Conservation (phyloP, 495 filamentous ascomycete genomes). For the Lasiosphaeria hispida region DNA sequence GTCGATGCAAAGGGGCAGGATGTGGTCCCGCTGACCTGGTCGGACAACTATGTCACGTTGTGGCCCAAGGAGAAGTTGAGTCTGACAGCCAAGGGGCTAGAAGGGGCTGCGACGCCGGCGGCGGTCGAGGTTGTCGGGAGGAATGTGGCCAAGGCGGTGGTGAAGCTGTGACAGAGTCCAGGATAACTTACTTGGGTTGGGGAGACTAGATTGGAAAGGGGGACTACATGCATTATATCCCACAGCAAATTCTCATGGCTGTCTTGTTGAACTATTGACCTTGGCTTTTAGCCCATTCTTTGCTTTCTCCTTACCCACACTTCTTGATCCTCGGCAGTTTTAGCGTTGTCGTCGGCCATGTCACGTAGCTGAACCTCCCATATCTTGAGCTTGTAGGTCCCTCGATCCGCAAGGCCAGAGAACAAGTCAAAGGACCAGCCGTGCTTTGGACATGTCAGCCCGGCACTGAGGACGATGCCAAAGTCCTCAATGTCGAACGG, state of each 20-base stretch:
- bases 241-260: too few relatives aligned
- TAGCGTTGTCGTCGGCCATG: neutral
- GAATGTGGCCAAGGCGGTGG: conserved; percentile 16
- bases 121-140: conserved; percentile 19
- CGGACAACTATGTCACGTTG: conserved; percentile 62
- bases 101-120: neutral
- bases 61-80: conserved; percentile 54
- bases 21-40: conserved; percentile 54
- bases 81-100: conserved; percentile 2
- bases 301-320: conserved; percentile 55
- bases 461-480: conserved; percentile 48
- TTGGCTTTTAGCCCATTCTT: conserved; percentile 35
- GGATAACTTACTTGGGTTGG: too few relatives aligned
- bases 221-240: too few relatives aligned
- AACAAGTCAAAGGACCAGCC: conserved; percentile 62
- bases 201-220: too few relatives aligned
- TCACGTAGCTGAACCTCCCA: conserved; percentile 58
- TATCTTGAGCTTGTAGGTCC: conserved; percentile 55
- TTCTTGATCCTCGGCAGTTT: conserved; percentile 39
- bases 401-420: conserved; percentile 53
- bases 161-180: conserved; percentile 4
- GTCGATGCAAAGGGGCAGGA: conserved; percentile 42
- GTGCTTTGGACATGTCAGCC: conserved; percentile 60
- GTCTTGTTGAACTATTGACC: too few relatives aligned
- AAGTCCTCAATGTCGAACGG: conserved; percentile 66